A percentile compares a stretch with the other conserved stretches of the same genome.
Conservation (phyloP, 495 filamentous ascomycete genomes). For the Letharia columbiana region DNA sequence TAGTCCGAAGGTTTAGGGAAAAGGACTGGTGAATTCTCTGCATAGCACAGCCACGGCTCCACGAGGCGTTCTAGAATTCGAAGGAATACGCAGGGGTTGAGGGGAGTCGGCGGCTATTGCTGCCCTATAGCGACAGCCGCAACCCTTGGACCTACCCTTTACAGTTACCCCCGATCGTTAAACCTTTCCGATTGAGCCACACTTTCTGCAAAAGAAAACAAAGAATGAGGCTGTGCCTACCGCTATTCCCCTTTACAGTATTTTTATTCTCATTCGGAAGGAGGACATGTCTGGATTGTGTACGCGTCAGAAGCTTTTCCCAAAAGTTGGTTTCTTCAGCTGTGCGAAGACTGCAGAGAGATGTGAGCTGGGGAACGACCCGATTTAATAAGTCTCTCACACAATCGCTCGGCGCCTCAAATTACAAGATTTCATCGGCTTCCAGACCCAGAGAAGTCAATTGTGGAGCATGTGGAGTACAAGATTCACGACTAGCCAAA, state of each 20-base stretch:
- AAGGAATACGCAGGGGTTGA: not conserved
- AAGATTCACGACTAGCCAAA: not conserved
- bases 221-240: not conserved
- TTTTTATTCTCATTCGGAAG: not conserved
- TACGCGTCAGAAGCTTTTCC: not conserved
- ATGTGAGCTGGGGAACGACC: not conserved
- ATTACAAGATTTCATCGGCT: not conserved
- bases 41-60: not conserved
- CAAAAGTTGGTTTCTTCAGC: conserved; percentile 3
- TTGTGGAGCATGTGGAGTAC: not conserved
- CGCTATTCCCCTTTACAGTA: not conserved
- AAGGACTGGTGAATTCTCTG: not conserved
- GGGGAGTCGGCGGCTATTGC: not conserved
- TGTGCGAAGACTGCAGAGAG: not conserved
- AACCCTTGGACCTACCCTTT: not conserved
- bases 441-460: not conserved
- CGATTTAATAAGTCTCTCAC: not conserved
- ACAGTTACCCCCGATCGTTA: not conserved
- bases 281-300: not conserved
- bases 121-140: not conserved
- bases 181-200: not conserved
- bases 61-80: not conserved
- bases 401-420: not conserved
- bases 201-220: not conserved
- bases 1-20: no score